These are phyloP conservation scores for Saccharomycopsis crataegensis DNA, from an alignment of 1,139 yeast species.

Conservation along the genomic window DNA sequence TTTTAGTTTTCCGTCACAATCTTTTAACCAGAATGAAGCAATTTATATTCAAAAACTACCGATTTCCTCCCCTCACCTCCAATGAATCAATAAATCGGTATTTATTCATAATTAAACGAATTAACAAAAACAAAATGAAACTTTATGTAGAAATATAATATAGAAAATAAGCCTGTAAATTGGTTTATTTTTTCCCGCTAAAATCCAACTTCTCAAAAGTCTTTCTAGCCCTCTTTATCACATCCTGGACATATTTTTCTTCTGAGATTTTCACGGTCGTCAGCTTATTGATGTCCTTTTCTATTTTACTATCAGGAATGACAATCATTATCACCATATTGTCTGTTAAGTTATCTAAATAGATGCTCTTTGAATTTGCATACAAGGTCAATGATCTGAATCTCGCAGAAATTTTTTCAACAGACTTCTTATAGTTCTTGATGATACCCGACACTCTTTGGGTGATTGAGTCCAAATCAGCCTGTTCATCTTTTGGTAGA, in stretches of 20 bases:
- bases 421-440: conserved; percentile 40
- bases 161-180: too few relatives aligned
- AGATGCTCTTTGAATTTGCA: conserved; percentile 40
- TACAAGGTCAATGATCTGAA: conserved; percentile 39
- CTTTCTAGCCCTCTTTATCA: conserved; percentile 15
- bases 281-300: neutral
- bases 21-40: too few relatives aligned
- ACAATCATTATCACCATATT: conserved; percentile 45
- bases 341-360: conserved; percentile 41
- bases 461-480: conserved; percentile 21
- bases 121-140: too few relatives aligned
- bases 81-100: too few relatives aligned
- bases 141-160: too few relatives aligned
- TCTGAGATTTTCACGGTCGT: conserved; percentile 13
- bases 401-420: conserved; percentile 31
- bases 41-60: too few relatives aligned
- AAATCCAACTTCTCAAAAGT: conserved; percentile 19
- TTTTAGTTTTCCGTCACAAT: too few relatives aligned
- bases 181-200: neutral
- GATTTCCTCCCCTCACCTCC: too few relatives aligned
- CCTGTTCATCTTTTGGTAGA: conserved; percentile 23
- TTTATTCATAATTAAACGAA: too few relatives aligned
- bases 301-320: conserved; percentile 6
- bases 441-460: conserved; percentile 43
- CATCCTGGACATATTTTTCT: conserved; percentile 16